Conservation (phyloP, 306 rosid species). For the Heteromeles arbutifolia region DNA sequence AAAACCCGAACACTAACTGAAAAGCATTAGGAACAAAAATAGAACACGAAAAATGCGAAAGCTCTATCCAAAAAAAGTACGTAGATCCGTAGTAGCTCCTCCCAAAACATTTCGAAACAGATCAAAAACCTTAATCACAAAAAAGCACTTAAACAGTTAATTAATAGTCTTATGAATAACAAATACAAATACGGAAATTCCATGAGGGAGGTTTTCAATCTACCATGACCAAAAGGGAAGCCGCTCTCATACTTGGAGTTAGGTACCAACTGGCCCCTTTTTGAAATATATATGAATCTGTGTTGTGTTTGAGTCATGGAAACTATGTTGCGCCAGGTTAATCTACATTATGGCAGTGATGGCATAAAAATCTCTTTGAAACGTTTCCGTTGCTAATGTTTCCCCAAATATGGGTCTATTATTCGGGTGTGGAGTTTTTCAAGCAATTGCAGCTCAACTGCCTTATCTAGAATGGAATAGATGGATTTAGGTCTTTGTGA, state of each 20-base stretch:
- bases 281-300: not conserved
- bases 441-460: not conserved
- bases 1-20: not conserved
- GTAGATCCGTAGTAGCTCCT: not conserved
- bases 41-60: not conserved
- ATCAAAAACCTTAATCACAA: not conserved
- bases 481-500: not conserved
- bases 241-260: slow-evolving; percentile 68
- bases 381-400: not conserved
- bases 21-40: not conserved
- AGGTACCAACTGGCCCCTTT: slow-evolving; percentile 33
- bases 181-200: slow-evolving; percentile 32
- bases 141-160: not conserved
- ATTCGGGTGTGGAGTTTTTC: not conserved
- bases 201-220: slow-evolving; percentile 81
- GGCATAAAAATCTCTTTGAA: not conserved
- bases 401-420: not conserved
- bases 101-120: not conserved
- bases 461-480: not conserved
- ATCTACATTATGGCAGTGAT: not conserved
- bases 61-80: not conserved
- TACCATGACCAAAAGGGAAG: slow-evolving; percentile 75
- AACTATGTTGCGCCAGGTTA: not conserved
- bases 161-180: not conserved
- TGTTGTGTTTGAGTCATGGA: not conserved